Base-by-base conservation (phyloP, 2,329 filamentous ascomycete genomes). In the Xylaria sp. region DNA sequence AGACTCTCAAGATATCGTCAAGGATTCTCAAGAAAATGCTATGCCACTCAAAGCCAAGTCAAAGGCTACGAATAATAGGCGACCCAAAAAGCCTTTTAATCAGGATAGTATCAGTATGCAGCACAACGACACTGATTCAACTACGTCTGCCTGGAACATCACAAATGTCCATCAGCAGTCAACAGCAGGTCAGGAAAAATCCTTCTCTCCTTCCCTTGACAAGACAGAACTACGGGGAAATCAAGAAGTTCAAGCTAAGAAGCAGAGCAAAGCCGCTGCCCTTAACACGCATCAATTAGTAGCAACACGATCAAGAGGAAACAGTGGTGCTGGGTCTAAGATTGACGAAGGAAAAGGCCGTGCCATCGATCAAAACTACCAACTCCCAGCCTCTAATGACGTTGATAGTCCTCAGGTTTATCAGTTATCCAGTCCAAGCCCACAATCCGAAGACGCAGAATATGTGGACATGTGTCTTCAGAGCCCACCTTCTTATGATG, bases 1-100 rank as follows among this genome's bases (percentile, higher is more conserved):
- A 53, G 55, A 63, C 36, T 63, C 59, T 15, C 65, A 63, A 9
- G 46, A 43, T 30, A 10, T 52, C 9, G 20, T 57, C 23, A 15
- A 48, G 18, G 58, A 53, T 28, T 53, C 59, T 20, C 59, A 63
- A 52, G 13, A 50, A 20, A 30, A n/a, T 3, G n/a, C 48, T 18
- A 12, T 10, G 8, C 32, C 56, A 3, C 12, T 20, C 7, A 55
- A 46, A 43, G 1, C 43, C 10, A 52, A 53, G 36, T 10, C 52
- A 58, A 60, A 13, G 7, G 6, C 30, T n/a, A 41, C 39, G 6
- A 66, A 56, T 32, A 43, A 8, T 18, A 64, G 69, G 53, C 63
- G 63, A 30, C 32, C 66, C 5, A 70, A 70, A 36, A 56, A 30
- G 20, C 60, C 69, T 23, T 70, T 70, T 43, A 46, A 57, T 25